phyloP scores from a whole-genome alignment of 2,329 filamentous ascomycete species.

The Ilyonectria mors-panacis region DNA sequence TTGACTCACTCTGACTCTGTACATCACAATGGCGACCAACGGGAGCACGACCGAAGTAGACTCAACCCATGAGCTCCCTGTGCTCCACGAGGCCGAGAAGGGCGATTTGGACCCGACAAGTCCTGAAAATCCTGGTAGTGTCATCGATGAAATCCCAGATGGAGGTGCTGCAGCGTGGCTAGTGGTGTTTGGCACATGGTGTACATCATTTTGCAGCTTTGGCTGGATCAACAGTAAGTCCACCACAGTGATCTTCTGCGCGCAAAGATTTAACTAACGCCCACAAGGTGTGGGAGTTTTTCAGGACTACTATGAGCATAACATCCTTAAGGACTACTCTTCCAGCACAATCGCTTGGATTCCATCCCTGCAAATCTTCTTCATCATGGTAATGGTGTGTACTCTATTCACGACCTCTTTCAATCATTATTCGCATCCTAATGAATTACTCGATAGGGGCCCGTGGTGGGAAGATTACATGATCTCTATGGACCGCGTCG shows the following conservation, averaged over 20 bases:
- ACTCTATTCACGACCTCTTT: neutral
- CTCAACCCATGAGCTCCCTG: neutral
- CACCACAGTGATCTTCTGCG: rapidly evolving
- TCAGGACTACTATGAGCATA: constrained; percentile 69
- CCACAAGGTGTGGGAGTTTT: constrained; percentile 63
- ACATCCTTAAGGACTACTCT: constrained; percentile 62
- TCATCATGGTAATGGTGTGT: constrained; percentile 64
- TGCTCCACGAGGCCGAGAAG: constrained; percentile 1
- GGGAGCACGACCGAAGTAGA: constrained; percentile 15
- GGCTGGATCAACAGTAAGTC: constrained; percentile 62
- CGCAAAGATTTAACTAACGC: neutral
- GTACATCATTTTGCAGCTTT: constrained; percentile 56
- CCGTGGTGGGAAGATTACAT: constrained; percentile 72
- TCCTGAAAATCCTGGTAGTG: neutral
- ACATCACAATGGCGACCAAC: constrained; percentile 13
- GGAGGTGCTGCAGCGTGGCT: constrained; percentile 55
- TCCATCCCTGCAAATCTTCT: constrained; percentile 67
- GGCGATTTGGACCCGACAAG: neutral
- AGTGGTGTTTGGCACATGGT: constrained; percentile 56
- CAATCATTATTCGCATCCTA: neutral
- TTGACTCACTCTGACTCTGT: neutral
- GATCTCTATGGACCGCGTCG: constrained; percentile 75
- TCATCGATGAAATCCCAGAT: constrained; percentile 19
- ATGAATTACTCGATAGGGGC: constrained; percentile 57
- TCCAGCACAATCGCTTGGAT: constrained; percentile 73